These are phyloP conservation scores for Ophiostoma piceae DNA, from an alignment of 2,329 filamentous ascomycete species.

Conservation along the genomic window DNA sequence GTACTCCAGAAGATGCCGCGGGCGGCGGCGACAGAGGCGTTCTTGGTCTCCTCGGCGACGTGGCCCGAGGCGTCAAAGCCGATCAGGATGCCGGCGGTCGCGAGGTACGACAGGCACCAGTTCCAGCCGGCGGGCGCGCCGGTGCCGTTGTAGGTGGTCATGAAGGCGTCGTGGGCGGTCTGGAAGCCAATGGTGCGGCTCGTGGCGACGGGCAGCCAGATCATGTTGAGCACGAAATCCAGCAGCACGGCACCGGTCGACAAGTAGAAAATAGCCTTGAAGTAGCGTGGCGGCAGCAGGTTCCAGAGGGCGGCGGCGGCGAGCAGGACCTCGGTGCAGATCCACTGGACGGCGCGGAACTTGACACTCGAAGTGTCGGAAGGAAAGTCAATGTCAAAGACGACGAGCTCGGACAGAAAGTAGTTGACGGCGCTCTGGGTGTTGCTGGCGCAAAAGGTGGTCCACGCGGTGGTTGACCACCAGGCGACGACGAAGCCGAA, in stretches of 20 bases:
- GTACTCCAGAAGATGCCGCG: slow-evolving; percentile 26
- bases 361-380: slow-evolving; percentile 19
- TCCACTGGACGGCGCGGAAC: slow-evolving; percentile 25
- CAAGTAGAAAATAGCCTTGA: slow-evolving; percentile 22
- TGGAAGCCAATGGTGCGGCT: slow-evolving; percentile 22
- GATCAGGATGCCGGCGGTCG: slow-evolving; percentile 24
- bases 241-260: slow-evolving; percentile 21
- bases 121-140: slow-evolving; percentile 24
- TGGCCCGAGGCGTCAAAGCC: slow-evolving; percentile 25
- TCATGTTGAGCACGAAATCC: slow-evolving; percentile 25
- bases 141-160: slow-evolving; percentile 26
- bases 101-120: slow-evolving; percentile 26
- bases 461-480: slow-evolving; percentile 26
- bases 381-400: slow-evolving; percentile 22
- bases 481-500: slow-evolving; percentile 38
- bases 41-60: slow-evolving; percentile 26
- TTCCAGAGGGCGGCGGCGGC: slow-evolving; percentile 22
- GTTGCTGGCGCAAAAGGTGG: slow-evolving; percentile 26
- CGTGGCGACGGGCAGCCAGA: slow-evolving; percentile 25
- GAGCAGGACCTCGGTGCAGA: slow-evolving; percentile 25
- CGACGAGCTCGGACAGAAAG: slow-evolving; percentile 22
- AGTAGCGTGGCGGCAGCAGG: slow-evolving; percentile 23
- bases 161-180: slow-evolving; percentile 23
- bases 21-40: slow-evolving; percentile 21
- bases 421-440: slow-evolving; percentile 25